Percentiles rank a stretch among this genome's conserved stretches.
These are phyloP conservation scores for Xerophyta viscosa DNA, from an alignment of 106 monocot genomes.

Conservation along the genomic window DNA sequence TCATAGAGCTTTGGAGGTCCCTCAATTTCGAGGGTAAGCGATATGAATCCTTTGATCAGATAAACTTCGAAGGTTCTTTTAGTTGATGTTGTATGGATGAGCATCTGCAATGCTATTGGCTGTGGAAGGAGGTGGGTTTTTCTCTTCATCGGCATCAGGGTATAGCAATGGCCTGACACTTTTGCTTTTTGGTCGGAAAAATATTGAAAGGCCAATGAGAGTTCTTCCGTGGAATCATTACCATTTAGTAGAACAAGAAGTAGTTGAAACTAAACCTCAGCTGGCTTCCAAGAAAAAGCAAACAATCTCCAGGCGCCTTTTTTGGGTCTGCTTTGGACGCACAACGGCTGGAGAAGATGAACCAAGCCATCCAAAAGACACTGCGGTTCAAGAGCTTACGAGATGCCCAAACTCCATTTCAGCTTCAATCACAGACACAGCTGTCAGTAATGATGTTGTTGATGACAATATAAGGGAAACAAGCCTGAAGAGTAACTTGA, in stretches of 20 bases:
- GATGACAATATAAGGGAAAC: conserved; percentile 31
- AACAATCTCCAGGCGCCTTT: conserved; percentile 32
- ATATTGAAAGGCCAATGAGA: conserved; percentile 67
- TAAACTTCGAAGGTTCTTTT: too few relatives aligned
- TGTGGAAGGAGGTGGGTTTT: conserved; percentile 97
- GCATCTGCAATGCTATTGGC: conserved; percentile 63
- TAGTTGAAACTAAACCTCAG: conserved; percentile 22
- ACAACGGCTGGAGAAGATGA: conserved; percentile 28
- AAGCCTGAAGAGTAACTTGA: conserved; percentile 64
- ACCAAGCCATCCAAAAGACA: conserved; percentile 23
- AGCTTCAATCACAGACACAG: conserved; percentile 16
- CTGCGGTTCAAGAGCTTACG: conserved; percentile 16
- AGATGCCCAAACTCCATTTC: conserved; percentile 8
- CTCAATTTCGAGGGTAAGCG: too few relatives aligned
- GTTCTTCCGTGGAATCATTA: conserved; percentile 80
- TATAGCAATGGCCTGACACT: conserved; percentile 76
- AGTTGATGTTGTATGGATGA: conserved; percentile 45
- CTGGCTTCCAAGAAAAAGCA: conserved; percentile 34
- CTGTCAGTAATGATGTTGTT: conserved; percentile 14
- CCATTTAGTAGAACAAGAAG: conserved; percentile 58
- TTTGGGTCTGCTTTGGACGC: conserved; percentile 64
- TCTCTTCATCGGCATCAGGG: conserved; percentile 91
- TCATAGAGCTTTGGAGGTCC: too few relatives aligned
- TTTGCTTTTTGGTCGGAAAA: conserved; percentile 58
- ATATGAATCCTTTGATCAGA: too few relatives aligned